These are phyloP conservation scores for Sporothrix humicola DNA, from an alignment of 2,329 filamentous ascomycete species.

Conservation along the genomic window DNA sequence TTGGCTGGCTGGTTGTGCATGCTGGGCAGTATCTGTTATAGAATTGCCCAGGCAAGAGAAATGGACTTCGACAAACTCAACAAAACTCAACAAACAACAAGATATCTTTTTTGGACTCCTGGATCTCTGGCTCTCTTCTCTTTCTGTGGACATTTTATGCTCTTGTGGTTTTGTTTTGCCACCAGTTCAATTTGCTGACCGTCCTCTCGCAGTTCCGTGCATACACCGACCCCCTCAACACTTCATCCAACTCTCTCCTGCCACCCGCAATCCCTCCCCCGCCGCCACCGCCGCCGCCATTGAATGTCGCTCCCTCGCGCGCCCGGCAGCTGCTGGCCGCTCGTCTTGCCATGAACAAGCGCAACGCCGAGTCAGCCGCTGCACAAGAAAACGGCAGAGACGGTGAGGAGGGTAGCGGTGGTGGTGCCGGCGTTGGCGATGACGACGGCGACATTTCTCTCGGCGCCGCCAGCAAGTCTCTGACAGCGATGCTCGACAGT, in stretches of 20 bases:
- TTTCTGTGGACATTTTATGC: background rate
- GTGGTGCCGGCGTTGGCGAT: background rate
- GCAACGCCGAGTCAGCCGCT: conserved; percentile 54
- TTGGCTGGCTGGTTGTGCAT: background rate
- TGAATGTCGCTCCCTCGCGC: conserved; percentile 85
- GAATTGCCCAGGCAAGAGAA: conserved; percentile 7
- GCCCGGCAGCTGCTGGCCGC: conserved; percentile 90
- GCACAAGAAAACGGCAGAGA: conserved; percentile 52
- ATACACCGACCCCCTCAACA: conserved; percentile 62
- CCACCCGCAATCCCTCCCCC: conserved; percentile 65
- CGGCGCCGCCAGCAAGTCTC: conserved; percentile 22
- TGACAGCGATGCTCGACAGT: conserved; percentile 32
- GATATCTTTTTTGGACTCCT: too few relatives aligned
- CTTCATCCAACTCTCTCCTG: conserved; percentile 53
- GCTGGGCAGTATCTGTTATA: conserved; percentile 3
- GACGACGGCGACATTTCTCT: conserved; percentile 28
- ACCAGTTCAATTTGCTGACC: conserved; percentile 27
- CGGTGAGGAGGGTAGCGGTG: conserved; percentile 32
- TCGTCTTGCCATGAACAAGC: conserved; percentile 77
- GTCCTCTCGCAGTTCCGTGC: conserved; percentile 58
- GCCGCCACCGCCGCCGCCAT: conserved; percentile 68
- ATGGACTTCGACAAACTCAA: background rate
- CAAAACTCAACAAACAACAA: background rate
- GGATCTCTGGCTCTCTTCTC: background rate
- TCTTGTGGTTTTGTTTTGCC: background rate